These are phyloP conservation scores for Globisporangium carolinianum DNA, from an alignment of 352 stramenopile genomes.

Conservation along the genomic window DNA sequence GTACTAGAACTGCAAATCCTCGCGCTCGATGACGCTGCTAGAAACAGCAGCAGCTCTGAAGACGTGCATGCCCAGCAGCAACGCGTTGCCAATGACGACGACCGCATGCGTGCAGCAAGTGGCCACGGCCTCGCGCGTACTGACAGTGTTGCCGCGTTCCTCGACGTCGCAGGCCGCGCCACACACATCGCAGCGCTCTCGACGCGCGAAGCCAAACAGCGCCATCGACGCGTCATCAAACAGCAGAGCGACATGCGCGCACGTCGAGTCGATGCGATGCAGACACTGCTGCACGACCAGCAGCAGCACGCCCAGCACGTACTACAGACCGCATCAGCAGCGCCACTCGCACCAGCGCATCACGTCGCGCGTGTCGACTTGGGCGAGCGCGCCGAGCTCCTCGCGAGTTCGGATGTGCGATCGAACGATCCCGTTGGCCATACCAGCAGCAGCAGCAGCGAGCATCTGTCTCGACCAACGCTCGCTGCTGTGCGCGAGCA, in stretches of 20 bases:
- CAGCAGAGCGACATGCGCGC: slow-evolving; percentile 13
- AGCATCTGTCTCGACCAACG: neutral
- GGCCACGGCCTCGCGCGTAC: slow-evolving; percentile 22
- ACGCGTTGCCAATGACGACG: slow-evolving; percentile 1
- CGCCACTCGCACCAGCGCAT: neutral
- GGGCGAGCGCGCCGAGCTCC: neutral
- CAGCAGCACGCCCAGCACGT: slow-evolving; percentile 19
- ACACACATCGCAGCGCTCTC: slow-evolving; percentile 20
- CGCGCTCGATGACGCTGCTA: neutral
- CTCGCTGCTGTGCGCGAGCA: neutral
- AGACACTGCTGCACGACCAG: slow-evolving; percentile 21
- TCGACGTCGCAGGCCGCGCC: slow-evolving; percentile 20
- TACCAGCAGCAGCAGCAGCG: neutral
- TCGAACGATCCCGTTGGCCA: too few species aligned
- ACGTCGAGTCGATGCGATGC: slow-evolving; percentile 19
- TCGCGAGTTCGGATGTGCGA: too few species aligned
- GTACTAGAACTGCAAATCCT: neutral
- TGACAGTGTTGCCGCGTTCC: slow-evolving; percentile 4
- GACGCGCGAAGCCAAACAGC: slow-evolving; percentile 4
- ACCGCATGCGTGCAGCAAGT: slow-evolving; percentile 5
- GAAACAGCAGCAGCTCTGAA: neutral
- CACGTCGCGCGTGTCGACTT: slow-evolving; percentile 5
- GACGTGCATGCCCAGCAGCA: too few species aligned
- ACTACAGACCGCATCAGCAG: neutral
- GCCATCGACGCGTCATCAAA: slow-evolving; percentile 13